phyloP scores from a whole-genome alignment of 176 grass and related monocot species.

The Rhynchospora breviuscula region DNA sequence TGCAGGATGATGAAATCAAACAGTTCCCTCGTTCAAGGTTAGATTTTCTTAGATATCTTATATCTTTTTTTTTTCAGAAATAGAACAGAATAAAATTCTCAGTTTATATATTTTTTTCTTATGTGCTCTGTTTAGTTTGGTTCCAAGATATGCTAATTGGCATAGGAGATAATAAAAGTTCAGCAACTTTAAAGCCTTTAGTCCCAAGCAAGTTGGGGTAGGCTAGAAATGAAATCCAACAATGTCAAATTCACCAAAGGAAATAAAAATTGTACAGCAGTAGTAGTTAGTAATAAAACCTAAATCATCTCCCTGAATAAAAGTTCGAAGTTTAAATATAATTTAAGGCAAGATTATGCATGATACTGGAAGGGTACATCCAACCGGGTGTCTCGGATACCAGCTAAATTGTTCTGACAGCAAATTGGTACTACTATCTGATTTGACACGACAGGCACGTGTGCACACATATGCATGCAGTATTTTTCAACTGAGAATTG shows the following conservation, averaged over 20 bases:
- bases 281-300: no score
- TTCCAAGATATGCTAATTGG: neutral
- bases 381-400: neutral
- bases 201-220: no score
- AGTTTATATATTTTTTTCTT: neutral
- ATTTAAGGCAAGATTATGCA: neutral
- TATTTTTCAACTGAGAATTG: neutral
- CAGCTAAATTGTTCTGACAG: neutral
- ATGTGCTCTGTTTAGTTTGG: neutral
- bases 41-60: constrained; percentile 10
- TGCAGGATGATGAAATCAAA: constrained; percentile 68
- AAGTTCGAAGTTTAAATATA: neutral
- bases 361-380: neutral
- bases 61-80: neutral
- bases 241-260: no score
- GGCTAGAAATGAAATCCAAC: no score
- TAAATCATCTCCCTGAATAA: no score
- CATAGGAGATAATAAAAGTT: neutral
- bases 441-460: neutral
- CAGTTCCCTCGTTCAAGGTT: constrained; percentile 85
- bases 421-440: neutral
- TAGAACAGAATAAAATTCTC: neutral
- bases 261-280: no score
- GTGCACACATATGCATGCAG: neutral
- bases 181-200: no score